These are phyloP conservation scores for Tetracladium setigerum DNA, from an alignment of 495 filamentous ascomycete species.

Conservation along the genomic window DNA sequence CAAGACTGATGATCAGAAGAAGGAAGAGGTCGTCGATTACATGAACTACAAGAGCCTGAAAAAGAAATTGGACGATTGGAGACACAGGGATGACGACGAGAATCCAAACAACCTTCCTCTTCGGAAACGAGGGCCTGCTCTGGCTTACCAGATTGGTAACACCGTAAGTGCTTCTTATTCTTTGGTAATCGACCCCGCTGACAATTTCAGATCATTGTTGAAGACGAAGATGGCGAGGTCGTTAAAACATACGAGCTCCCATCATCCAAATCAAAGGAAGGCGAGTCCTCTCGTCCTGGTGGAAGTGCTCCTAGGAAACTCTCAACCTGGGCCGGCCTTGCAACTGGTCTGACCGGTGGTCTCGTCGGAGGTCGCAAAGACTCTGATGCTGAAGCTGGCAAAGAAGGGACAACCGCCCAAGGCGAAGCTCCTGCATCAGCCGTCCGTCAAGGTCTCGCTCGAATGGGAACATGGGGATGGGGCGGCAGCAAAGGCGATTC, in stretches of 20 bases:
- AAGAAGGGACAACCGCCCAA: neutral
- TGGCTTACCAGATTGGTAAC: slow-evolving; percentile 92
- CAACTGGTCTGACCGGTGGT: neutral
- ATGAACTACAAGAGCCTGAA: slow-evolving; percentile 13
- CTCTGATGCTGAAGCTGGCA: neutral
- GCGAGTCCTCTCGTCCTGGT: neutral
- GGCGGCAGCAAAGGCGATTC: slow-evolving; percentile 24
- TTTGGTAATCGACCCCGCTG: neutral
- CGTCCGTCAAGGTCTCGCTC: slow-evolving; percentile 39
- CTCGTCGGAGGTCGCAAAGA: slow-evolving; percentile 20
- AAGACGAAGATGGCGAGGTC: slow-evolving; percentile 96
- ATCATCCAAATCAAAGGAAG: slow-evolving; percentile 22
- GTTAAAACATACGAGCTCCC: slow-evolving; percentile 94
- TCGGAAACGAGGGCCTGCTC: slow-evolving; percentile 45
- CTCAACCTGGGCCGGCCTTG: slow-evolving; percentile 12
- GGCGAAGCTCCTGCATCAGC: neutral
- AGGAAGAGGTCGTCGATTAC: slow-evolving; percentile 24
- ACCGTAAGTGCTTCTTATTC: slow-evolving; percentile 42
- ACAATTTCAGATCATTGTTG: slow-evolving; percentile 71
- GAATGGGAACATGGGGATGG: slow-evolving; percentile 34
- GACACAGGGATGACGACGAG: slow-evolving; percentile 23
- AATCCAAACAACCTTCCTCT: slow-evolving; percentile 8
- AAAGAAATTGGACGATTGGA: slow-evolving; percentile 22
- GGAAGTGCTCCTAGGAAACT: neutral
- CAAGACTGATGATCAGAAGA: slow-evolving; percentile 29